These are phyloP conservation scores for Tripterygium wilfordii DNA, from an alignment of 177 flowering plant species.

Conservation along the genomic window DNA sequence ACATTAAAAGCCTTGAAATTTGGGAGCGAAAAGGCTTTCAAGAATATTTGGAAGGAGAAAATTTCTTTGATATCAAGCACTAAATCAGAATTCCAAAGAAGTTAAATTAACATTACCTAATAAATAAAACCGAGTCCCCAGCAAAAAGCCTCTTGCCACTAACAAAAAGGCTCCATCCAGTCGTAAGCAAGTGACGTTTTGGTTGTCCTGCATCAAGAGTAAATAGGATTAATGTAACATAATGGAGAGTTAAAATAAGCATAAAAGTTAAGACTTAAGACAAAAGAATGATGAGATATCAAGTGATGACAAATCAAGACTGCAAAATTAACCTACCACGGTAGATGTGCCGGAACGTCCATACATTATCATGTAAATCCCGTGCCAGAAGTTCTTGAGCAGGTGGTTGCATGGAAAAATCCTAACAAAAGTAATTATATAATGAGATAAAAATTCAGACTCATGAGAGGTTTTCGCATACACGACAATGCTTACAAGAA, in stretches of 20 bases:
- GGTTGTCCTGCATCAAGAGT: slow-evolving; percentile 73
- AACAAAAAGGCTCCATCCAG: slow-evolving; percentile 99
- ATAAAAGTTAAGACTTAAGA: too few species aligned
- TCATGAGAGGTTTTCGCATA: too few species aligned
- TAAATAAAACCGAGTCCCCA: slow-evolving; percentile 93
- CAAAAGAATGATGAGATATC: too few species aligned
- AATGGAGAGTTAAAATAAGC: too few species aligned
- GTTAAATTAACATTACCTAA: slow-evolving; percentile 51
- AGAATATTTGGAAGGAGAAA: too few species aligned
- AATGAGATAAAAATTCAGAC: too few species aligned
- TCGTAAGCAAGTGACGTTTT: slow-evolving; percentile 94
- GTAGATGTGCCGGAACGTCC: slow-evolving; percentile 83
- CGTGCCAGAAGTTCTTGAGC: slow-evolving; percentile 83
- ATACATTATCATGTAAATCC: slow-evolving; percentile 74
- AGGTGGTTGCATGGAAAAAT: slow-evolving; percentile 84
- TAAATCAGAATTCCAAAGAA: slow-evolving; percentile 1
- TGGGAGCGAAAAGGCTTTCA: too few species aligned
- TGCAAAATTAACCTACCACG: slow-evolving; percentile 37
- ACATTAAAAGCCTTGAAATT: too few species aligned
- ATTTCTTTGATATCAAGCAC: too few species aligned
- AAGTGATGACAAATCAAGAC: background rate
- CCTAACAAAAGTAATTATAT: too few species aligned
- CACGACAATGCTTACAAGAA: slow-evolving; percentile 88
- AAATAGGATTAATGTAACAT: too few species aligned
- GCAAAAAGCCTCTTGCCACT: slow-evolving; percentile 95